Evolutionary conservation across 306 rosid genomes (phyloP).

Genomic region (Inga leiocalycina): DNA sequence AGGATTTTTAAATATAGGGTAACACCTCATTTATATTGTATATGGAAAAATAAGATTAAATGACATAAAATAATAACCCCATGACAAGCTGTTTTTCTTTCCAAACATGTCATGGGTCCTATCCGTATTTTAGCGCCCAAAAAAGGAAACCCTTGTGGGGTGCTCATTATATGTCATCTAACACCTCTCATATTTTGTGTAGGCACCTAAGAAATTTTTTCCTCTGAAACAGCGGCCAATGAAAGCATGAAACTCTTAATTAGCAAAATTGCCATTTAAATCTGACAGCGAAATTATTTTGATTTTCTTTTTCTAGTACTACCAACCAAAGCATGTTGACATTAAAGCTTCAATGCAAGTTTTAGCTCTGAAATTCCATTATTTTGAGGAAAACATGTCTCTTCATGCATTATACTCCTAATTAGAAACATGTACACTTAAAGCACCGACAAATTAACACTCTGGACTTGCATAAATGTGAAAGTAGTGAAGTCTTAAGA

Average conservation of each 20-base stretch:
- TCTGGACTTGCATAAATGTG: not conserved
- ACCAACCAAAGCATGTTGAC: not conserved
- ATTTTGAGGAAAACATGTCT: not conserved
- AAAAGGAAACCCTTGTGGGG: not conserved
- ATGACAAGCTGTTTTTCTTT: not conserved
- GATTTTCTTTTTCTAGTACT: not conserved
- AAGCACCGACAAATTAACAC: not conserved
- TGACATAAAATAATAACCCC: not conserved
- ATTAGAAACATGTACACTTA: not conserved
- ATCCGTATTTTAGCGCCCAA: not conserved
- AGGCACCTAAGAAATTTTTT: not conserved
- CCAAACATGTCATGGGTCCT: not conserved
- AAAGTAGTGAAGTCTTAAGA: not conserved
- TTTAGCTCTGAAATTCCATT: not conserved
- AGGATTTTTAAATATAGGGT: too few relatives aligned
- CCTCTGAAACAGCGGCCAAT: not conserved
- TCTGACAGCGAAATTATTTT: not conserved
- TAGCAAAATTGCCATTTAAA: not conserved
- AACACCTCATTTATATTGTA: not conserved
- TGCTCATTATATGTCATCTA: not conserved
- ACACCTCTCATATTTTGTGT: not conserved
- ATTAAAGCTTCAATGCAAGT: not conserved
- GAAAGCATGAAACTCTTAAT: not conserved
- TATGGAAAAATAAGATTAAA: not conserved
- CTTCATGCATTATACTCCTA: not conserved